phyloP scores from a whole-genome alignment of 331 rosid species.

The Erythrophleum ivorense region DNA sequence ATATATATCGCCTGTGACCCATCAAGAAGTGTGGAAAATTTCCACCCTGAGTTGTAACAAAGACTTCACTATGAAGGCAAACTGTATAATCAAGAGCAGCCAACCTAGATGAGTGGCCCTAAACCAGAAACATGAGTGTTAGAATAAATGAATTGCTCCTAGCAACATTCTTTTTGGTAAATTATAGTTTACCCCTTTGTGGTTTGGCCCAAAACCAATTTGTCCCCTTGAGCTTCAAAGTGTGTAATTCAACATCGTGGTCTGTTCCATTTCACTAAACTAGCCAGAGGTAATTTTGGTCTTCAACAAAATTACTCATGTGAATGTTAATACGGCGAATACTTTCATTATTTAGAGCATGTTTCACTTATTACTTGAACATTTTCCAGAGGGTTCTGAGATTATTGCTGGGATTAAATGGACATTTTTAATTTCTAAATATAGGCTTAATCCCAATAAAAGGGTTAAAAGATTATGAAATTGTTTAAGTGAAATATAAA shows the following conservation, averaged over 20 bases:
- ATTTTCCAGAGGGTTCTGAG: not conserved
- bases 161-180: not conserved
- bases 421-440: not conserved
- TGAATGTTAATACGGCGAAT: not conserved
- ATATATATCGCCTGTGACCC: conserved; percentile 89
- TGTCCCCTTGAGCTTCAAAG: not conserved
- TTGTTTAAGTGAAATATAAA: not conserved
- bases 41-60: conserved; percentile 97
- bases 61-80: conserved; percentile 95
- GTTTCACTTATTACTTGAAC: not conserved
- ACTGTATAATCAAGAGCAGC: conserved; percentile 98
- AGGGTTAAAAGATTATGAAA: not conserved
- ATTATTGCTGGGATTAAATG: not conserved
- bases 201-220: not conserved
- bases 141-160: conserved; percentile 27
- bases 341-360: no score
- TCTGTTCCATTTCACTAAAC: not conserved
- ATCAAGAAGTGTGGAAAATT: conserved; percentile 97
- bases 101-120: conserved; percentile 96
- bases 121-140: conserved; percentile 51
- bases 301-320: not conserved
- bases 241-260: not conserved
- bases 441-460: not conserved
- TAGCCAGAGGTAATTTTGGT: not conserved
- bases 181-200: not conserved